Conservation (phyloP, 179 eudicot species). For the Vitellaria paradoxa region DNA sequence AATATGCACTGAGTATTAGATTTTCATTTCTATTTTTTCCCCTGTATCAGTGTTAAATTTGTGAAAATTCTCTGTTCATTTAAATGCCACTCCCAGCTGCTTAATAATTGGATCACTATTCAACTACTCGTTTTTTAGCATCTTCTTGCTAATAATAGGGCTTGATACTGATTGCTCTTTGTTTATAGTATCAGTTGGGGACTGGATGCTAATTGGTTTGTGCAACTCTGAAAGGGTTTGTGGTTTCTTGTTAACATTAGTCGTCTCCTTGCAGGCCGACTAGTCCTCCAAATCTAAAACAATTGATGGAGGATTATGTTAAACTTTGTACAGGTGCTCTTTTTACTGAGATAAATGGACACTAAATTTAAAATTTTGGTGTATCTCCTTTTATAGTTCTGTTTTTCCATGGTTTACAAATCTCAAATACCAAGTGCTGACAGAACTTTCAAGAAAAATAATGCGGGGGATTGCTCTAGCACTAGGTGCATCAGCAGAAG, state of each 20-base stretch:
- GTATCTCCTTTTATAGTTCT: neutral
- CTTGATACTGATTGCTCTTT: no score
- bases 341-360: neutral
- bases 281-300: conserved; percentile 58
- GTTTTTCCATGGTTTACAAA: neutral
- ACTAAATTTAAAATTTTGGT: neutral
- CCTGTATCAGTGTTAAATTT: neutral
- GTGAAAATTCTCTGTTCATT: neutral
- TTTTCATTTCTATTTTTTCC: neutral
- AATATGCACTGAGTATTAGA: neutral
- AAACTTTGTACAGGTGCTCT: conserved; percentile 69
- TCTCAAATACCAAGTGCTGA: neutral
- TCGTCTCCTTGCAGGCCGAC: conserved; percentile 66
- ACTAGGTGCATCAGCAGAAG: conserved; percentile 57
- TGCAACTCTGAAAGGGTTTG: neutral
- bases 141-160: neutral
- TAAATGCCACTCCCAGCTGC: neutral
- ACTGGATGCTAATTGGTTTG: neutral
- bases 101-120: neutral
- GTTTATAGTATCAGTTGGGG: neutral
- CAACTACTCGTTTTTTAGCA: neutral
- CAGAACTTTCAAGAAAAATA: conserved; percentile 86
- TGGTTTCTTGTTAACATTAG: conserved; percentile 3
- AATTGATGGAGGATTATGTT: conserved; percentile 72
- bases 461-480: conserved; percentile 89